A percentile compares a stretch with the other conserved stretches of the same genome.
Conservation (phyloP, 1,139 yeast genomes). For the Yamadazyma friedrichii region DNA sequence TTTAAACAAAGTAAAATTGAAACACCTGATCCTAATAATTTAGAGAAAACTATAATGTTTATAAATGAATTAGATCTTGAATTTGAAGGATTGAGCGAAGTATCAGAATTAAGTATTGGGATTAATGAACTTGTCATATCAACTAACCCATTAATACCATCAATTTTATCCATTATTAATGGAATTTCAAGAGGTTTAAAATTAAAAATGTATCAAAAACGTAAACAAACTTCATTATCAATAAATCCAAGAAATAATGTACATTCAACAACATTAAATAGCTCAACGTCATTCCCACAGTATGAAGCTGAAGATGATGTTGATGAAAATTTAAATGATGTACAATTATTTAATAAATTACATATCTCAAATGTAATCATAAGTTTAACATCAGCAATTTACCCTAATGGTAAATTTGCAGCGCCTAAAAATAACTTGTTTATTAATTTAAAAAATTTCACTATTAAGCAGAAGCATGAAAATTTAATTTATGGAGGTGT, state of each 20-base stretch:
- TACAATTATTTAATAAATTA: slow-evolving; percentile 30
- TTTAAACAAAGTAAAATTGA: slow-evolving; percentile 20
- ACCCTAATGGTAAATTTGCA: slow-evolving; percentile 37
- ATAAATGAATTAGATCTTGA: slow-evolving; percentile 38
- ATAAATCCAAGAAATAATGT: not conserved
- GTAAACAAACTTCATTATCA: slow-evolving; percentile 18
- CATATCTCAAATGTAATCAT: slow-evolving; percentile 33
- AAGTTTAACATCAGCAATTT: slow-evolving; percentile 47
- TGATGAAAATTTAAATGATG: not conserved
- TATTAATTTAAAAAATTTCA: slow-evolving; percentile 28
- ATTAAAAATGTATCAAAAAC: slow-evolving; percentile 30
- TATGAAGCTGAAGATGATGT: slow-evolving; percentile 17
- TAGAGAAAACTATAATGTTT: slow-evolving; percentile 21
- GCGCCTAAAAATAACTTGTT: slow-evolving; percentile 25
- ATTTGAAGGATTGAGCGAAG: slow-evolving; percentile 51
- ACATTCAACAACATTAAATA: not conserved
- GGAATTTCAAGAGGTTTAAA: slow-evolving; percentile 34
- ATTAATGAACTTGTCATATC: slow-evolving; percentile 49
- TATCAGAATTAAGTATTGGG: slow-evolving; percentile 47
- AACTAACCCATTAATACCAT: slow-evolving; percentile 35
- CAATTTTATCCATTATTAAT: slow-evolving; percentile 28
- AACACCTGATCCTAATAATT: slow-evolving; percentile 3
- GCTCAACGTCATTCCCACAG: slow-evolving; percentile 26
- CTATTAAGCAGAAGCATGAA: slow-evolving; percentile 42
- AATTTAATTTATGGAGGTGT: slow-evolving; percentile 49